These are phyloP conservation scores for Mucor irregularis DNA, from an alignment of 371 early-diverging fungal genomes.

Conservation along the genomic window DNA sequence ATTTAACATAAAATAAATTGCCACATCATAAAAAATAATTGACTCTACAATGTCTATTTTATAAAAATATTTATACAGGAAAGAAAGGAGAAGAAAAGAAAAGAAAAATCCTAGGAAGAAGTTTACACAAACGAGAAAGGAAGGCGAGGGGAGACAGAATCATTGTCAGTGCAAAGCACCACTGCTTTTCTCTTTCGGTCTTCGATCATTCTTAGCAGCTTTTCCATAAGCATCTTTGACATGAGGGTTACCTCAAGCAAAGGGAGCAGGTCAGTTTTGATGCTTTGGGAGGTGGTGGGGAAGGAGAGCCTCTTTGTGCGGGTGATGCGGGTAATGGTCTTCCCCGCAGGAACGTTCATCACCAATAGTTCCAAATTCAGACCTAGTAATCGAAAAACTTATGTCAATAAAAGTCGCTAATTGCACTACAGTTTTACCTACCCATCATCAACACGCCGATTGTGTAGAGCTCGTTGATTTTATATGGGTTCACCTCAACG, in stretches of 20 bases:
- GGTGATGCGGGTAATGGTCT: slow-evolving; percentile 3
- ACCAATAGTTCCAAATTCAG: slow-evolving; percentile 6
- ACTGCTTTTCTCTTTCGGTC: slow-evolving; percentile 11
- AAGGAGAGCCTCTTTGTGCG: slow-evolving; percentile 4
- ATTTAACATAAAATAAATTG: slow-evolving; percentile 7
- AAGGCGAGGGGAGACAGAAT: slow-evolving; percentile 1
- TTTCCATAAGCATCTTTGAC: slow-evolving; percentile 4
- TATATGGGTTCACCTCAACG: background rate
- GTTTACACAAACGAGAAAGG: slow-evolving; percentile 1
- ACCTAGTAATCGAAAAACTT: slow-evolving; percentile 8
- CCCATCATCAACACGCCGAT: slow-evolving; percentile 15
- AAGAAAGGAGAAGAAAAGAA: no score
- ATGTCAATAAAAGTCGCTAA: slow-evolving; percentile 11
- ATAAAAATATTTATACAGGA: no score
- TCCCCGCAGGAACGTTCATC: slow-evolving; percentile 13
- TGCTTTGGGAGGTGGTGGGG: background rate
- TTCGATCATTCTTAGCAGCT: background rate
- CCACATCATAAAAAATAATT: no score
- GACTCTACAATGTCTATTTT: no score
- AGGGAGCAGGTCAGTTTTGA: slow-evolving; percentile 7
- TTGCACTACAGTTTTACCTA: slow-evolving; percentile 8
- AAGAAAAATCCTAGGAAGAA: background rate
- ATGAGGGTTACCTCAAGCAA: slow-evolving; percentile 9
- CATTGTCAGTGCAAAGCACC: background rate
- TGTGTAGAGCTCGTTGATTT: slow-evolving; percentile 7